Evolutionary conservation across 2,329 filamentous ascomycete species (phyloP).

Genomic region (Tolypocladium album): DNA sequence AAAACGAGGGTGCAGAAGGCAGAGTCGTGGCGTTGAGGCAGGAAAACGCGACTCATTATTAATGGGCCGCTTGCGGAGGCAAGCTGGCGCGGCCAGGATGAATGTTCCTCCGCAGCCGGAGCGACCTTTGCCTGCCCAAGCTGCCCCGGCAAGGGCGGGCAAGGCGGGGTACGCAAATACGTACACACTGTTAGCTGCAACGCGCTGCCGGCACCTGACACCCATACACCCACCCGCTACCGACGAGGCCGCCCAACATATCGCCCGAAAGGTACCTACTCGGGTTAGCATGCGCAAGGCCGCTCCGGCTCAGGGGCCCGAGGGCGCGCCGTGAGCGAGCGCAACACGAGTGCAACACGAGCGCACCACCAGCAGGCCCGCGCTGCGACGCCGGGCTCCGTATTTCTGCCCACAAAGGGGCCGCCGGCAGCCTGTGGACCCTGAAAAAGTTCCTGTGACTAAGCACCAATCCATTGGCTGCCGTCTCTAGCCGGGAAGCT

Average conservation of each 20-base stretch:
- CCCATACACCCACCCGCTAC: not conserved
- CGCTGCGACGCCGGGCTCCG: not conserved
- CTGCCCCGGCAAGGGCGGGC: too few species aligned
- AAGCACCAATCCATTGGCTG: conserved; percentile 12
- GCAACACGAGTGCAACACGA: not conserved
- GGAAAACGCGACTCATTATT: conserved; percentile 1
- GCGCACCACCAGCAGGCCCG: not conserved
- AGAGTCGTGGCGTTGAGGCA: not conserved
- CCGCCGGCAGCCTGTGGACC: not conserved
- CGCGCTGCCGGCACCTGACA: not conserved
- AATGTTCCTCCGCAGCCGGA: not conserved
- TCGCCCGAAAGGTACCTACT: too few species aligned
- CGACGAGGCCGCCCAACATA: not conserved
- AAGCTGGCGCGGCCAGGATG: not conserved
- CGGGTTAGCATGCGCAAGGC: too few species aligned
- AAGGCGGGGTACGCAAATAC: not conserved
- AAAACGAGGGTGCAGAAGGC: not conserved
- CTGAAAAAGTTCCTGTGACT: not conserved
- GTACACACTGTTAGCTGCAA: not conserved
- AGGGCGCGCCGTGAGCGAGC: too few species aligned
- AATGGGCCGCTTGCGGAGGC: not conserved
- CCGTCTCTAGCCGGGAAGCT: conserved; percentile 15
- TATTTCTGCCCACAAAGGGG: not conserved
- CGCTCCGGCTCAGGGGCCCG: not conserved
- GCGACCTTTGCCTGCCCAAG: too few species aligned